Evolutionary conservation across 176 grass and related monocot genomes (phyloP).

Genomic region (Aegilops longissima): DNA sequence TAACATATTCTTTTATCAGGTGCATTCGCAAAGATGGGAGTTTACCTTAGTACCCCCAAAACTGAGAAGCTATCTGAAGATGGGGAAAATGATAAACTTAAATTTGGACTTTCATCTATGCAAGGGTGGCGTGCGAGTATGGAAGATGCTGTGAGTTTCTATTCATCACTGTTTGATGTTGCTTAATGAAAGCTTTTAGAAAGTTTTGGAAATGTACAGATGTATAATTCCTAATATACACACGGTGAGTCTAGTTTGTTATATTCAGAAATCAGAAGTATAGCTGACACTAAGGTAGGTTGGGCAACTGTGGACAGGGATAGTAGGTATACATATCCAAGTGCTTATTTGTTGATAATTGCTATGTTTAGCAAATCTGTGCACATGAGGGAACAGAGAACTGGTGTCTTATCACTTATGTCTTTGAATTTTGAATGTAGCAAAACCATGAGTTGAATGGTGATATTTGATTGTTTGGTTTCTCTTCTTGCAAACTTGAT

Average conservation of each 20-base stretch:
- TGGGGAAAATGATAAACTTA: conserved; percentile 64
- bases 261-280: neutral
- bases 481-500: neutral
- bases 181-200: neutral
- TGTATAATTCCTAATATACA: neutral
- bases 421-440: conserved; percentile 1
- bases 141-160: conserved; percentile 90
- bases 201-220: neutral
- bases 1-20: conserved; percentile 14
- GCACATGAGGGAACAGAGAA: neutral
- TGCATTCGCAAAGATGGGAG: conserved; percentile 59
- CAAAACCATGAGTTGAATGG: neutral
- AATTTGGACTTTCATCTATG: conserved; percentile 89
- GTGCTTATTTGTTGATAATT: neutral
- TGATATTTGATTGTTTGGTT: neutral
- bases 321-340: neutral
- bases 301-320: neutral
- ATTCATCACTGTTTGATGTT: neutral
- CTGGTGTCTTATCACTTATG: neutral
- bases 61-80: conserved; percentile 89
- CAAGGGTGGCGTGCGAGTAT: conserved; percentile 96
- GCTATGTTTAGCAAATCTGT: neutral
- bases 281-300: neutral
- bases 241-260: neutral
- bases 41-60: conserved; percentile 95